A percentile compares a stretch with the other conserved stretches of the same genome.
phyloP scores from a whole-genome alignment of 805 yeast genomes.

The Kazachstania martiniae region DNA sequence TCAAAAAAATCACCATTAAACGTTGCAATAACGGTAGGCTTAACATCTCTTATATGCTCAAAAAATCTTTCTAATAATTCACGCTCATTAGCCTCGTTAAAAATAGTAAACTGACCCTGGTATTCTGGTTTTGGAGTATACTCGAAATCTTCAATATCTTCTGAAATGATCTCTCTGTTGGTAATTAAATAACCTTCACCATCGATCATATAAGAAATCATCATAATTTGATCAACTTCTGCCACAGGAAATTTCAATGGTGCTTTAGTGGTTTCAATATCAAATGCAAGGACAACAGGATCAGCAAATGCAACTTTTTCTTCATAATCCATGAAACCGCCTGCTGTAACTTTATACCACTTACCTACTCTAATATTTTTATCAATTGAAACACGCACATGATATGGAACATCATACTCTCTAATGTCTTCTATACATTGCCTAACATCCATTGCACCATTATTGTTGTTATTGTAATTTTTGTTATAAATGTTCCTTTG shows the following conservation, averaged over 20 bases:
- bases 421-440: conserved; percentile 62
- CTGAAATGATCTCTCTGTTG: conserved; percentile 85
- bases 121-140: conserved; percentile 96
- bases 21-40: conserved; percentile 95
- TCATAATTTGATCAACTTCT: conserved; percentile 85
- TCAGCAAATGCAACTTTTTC: conserved; percentile 91
- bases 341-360: conserved; percentile 79
- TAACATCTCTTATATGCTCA: conserved; percentile 78
- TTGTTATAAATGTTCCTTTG: conserved; percentile 51
- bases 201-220: conserved; percentile 98
- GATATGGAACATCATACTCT: conserved; percentile 95
- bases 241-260: conserved; percentile 95
- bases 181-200: conserved; percentile 94
- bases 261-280: conserved; percentile 94
- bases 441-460: conserved; percentile 42
- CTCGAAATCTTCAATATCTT: conserved; percentile 94
- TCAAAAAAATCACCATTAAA: conserved; percentile 98
- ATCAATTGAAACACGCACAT: conserved; percentile 93
- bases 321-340: conserved; percentile 41
- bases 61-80: conserved; percentile 66
- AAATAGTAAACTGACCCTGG: conserved; percentile 80
- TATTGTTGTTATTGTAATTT: conserved; percentile 13
- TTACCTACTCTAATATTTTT: conserved; percentile 80
- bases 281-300: conserved; percentile 93
- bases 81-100: conserved; percentile 81